Percentiles rank a stretch among this genome's conserved stretches.
Evolutionary conservation across 495 filamentous ascomycete species (phyloP).

Genomic region (Amorphotheca resinae): DNA sequence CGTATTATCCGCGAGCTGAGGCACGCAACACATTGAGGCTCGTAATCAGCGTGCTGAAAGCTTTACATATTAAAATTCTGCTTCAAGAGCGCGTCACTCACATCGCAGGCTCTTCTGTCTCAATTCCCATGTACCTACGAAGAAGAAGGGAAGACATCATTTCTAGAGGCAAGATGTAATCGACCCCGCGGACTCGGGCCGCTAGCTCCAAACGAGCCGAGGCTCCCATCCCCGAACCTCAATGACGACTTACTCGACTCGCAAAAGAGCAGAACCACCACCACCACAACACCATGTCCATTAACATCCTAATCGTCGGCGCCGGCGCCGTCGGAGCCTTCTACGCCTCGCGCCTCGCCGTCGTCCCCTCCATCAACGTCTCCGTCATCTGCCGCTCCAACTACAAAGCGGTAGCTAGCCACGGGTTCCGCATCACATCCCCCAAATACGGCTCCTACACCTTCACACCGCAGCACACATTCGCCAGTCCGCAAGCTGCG

Average conservation of each 20-base stretch:
- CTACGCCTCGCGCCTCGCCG: constrained; percentile 27
- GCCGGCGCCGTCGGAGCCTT: constrained; percentile 29
- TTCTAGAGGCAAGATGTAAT: too few relatives aligned
- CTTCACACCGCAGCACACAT: constrained; percentile 22
- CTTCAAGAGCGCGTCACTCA: too few relatives aligned
- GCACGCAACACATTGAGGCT: too few relatives aligned
- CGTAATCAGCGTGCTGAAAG: too few relatives aligned
- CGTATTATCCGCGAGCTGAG: too few relatives aligned
- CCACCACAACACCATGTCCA: constrained; percentile 5
- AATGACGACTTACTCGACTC: too few relatives aligned
- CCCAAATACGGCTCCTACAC: constrained; percentile 28
- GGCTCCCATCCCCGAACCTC: background rate
- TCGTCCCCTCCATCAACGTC: constrained; percentile 19
- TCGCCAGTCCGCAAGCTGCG: constrained; percentile 29
- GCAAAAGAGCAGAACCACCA: background rate
- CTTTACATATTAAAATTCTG: too few relatives aligned
- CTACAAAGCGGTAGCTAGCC: constrained; percentile 19
- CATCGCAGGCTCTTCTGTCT: too few relatives aligned
- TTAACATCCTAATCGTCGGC: constrained; percentile 27
- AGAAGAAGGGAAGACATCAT: too few relatives aligned
- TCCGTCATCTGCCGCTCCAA: constrained; percentile 29
- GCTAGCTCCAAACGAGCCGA: background rate
- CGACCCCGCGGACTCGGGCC: too few relatives aligned
- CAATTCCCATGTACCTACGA: too few relatives aligned
- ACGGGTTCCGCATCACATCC: constrained; percentile 24